Percentiles rank a stretch among this genome's conserved stretches.
Conservation (phyloP, 352 stramenopile species). For the Globisporangium canariense region DNA sequence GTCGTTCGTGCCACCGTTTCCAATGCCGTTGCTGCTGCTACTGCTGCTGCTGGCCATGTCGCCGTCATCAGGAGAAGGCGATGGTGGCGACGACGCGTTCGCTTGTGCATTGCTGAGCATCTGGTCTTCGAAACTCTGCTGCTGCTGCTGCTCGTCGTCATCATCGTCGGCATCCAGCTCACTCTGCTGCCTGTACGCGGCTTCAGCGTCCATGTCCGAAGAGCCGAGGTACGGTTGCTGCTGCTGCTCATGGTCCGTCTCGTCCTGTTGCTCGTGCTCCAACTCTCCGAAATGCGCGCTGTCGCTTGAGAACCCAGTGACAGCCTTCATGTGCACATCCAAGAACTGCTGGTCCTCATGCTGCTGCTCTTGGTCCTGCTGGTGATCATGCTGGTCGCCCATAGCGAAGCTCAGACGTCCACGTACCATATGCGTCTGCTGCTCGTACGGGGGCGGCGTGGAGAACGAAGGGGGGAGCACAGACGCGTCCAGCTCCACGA, state of each 20-base stretch:
- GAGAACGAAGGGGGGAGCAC: constrained; percentile 47
- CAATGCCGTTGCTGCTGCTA: neutral
- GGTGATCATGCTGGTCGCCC: neutral
- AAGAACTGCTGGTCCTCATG: constrained; percentile 6
- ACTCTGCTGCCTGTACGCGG: neutral
- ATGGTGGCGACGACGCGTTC: neutral
- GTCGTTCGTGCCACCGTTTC: neutral
- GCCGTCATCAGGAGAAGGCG: neutral
- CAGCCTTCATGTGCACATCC: constrained; percentile 3
- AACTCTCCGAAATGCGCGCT: constrained; percentile 6
- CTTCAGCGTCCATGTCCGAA: neutral
- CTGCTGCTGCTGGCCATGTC: neutral
- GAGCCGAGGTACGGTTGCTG: neutral
- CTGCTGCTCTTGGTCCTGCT: neutral
- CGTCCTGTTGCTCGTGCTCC: constrained; percentile 5
- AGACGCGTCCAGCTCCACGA: constrained; percentile 42
- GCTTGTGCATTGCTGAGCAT: constrained; percentile 1
- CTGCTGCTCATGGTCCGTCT: constrained; percentile 2
- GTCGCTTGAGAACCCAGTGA: constrained; percentile 4
- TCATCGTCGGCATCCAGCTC: constrained; percentile 6
- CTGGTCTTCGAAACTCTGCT: constrained; percentile 10
- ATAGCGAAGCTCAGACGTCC: constrained; percentile 10
- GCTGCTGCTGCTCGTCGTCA: constrained; percentile 3
- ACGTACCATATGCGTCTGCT: neutral
- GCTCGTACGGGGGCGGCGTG: constrained; percentile 23